Base-by-base conservation (phyloP, 176 grass and related monocot species). In the Bromus sterilis region DNA sequence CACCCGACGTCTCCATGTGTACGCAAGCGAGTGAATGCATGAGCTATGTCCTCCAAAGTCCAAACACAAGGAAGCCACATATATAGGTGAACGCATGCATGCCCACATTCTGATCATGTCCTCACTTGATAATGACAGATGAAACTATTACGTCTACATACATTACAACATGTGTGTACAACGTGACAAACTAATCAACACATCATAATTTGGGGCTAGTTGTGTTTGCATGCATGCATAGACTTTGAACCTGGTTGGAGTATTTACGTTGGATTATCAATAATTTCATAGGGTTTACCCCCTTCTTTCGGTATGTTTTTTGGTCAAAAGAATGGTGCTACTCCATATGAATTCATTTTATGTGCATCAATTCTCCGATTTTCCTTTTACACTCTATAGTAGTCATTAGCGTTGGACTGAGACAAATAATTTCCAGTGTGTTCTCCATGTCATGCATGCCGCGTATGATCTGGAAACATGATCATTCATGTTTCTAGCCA, bases 1-100 rank as follows among this genome's bases (percentile, higher is more conserved):
- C 75, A 49, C 46, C 31, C 61, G 79, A 41, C 6, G 75, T 30
- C 40, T 88, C 80, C 86, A 80, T 84, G 2, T 29, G 11, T 10
- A n/a, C 25, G 29, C 42, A 1, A 73, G 70, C 70, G 32, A 73
- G 43, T 21, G 70, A 49, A 51, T 72, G 39, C 68, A 44, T 71
- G 4, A 15, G 39, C 14, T 15, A 72, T 29, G 41, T 16, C 49
- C 49, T 53, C 49, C 49, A 2, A 51, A 51, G 18, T 53, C 49
- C 49, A 2, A 51, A 51, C 48, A 51, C 48, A 51, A 51, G 48
- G 18, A 51, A 51, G 48, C 48, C 21, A 51, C 21, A 51, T 51
- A 51, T 51, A 51, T n/a, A n/a, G n/a, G 13, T 41, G 40, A 44
- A 41, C 39, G 18, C 48, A 44, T 29, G 68, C 24, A 65, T 65